phyloP scores from a whole-genome alignment of 176 grass and related monocot genomes.

The Ensete ventricosum region DNA sequence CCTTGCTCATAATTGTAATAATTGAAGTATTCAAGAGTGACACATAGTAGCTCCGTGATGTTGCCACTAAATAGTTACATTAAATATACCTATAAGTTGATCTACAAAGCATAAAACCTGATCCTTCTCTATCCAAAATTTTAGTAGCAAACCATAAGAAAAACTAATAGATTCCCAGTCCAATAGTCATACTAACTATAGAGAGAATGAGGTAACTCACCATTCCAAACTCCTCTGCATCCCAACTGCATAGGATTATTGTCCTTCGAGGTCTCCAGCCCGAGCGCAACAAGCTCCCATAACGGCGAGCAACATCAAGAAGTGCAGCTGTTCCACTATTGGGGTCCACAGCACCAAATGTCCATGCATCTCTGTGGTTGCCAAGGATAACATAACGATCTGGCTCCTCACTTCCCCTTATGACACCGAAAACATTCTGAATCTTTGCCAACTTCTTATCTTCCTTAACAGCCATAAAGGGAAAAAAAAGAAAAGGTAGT shows the following conservation, averaged over 20 bases:
- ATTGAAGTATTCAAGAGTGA: too few relatives aligned
- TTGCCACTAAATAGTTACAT: too few relatives aligned
- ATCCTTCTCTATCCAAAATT: neutral
- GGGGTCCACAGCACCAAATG: constrained; percentile 92
- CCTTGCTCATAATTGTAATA: too few relatives aligned
- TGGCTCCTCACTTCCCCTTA: constrained; percentile 71
- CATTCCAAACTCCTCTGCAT: constrained; percentile 98
- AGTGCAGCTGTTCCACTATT: constrained; percentile 83
- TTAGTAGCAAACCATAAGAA: neutral
- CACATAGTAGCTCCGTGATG: too few relatives aligned
- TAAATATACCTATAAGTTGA: too few relatives aligned
- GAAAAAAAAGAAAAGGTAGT: neutral
- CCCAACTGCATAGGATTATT: constrained; percentile 92
- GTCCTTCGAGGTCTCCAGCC: constrained; percentile 86
- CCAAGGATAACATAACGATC: constrained; percentile 87
- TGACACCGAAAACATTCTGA: constrained; percentile 53
- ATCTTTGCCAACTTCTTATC: constrained; percentile 48
- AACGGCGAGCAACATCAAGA: constrained; percentile 66
- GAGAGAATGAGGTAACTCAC: constrained; percentile 26
- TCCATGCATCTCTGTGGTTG: constrained; percentile 98
- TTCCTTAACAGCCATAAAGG: constrained; percentile 49
- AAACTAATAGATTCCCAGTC: too few relatives aligned
- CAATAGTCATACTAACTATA: too few relatives aligned
- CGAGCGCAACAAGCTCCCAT: constrained; percentile 61
- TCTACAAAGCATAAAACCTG: neutral